Evolutionary conservation across 371 early-diverging fungal species (phyloP), one percentile per base, ranked within the genome.

Genomic region (Mortierella polycephala): DNA sequence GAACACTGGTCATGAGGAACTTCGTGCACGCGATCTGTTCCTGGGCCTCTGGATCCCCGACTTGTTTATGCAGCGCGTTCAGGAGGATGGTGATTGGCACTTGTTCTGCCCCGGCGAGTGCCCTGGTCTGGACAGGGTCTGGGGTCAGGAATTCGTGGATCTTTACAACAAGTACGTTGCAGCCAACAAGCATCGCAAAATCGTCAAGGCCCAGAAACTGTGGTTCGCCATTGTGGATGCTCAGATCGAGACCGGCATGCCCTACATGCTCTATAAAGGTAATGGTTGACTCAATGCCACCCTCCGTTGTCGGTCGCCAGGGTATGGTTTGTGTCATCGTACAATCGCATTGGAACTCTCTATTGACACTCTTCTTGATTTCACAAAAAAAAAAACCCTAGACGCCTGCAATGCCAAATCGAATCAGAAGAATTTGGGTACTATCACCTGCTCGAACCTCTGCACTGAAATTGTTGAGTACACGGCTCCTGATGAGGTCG

Each of bases 251-350:
- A 99, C 99, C 16, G 99, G 99, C 53, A 98, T 94, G 70, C 99
- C 99, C 6, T 99, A 96, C 86, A 99, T 99, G 96, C 91, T 99
- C 23, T 99, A 99, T 90, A 99, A 99, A 89, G 99, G 99, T 88
- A 58, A 30, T 20, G 40, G 1, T 30, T 30, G 4, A 30, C 30
- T 30, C 4, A 4, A 11, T 6, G 40, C 13, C 6, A 12, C 8
- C 6, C 14, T 62, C 21, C 23, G 23, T 4, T 47, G n/a, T 47
- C 14, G 7, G 7, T 30, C 23, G 52, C 37, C 11, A 46, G 23
- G n/a, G 30, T 9, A 5, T 14, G 1, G 5, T 7, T 16, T 23
- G 30, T 30, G 30, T 30, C 30, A 4, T 30, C 4, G 30, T 2
- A 30, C 30, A 30, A 4, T 30, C 30, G 30, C 30, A 30, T 4